These are phyloP conservation scores for Cryphonectria nitschkei DNA, from an alignment of 2,329 filamentous ascomycete species.

Conservation along the genomic window DNA sequence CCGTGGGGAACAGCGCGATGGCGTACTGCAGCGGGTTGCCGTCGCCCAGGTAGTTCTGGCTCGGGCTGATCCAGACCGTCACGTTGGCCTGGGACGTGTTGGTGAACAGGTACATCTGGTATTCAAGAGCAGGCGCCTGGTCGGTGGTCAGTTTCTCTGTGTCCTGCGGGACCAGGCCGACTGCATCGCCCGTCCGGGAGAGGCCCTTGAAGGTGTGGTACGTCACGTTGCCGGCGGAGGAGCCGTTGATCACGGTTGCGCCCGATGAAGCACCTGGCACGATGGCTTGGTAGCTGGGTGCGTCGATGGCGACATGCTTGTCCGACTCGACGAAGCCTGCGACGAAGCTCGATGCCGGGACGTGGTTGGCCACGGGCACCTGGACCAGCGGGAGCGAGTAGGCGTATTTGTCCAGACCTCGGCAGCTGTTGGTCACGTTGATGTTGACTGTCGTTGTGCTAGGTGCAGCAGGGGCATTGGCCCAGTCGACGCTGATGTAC, in stretches of 20 bases:
- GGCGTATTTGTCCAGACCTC: slow-evolving; percentile 47
- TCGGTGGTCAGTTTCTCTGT: slow-evolving; percentile 53
- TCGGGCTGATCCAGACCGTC: slow-evolving; percentile 56
- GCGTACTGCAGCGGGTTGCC: slow-evolving; percentile 54
- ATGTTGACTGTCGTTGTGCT: slow-evolving; percentile 53
- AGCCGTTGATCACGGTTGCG: slow-evolving; percentile 27
- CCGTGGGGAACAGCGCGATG: slow-evolving; percentile 49
- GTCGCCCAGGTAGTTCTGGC: slow-evolving; percentile 57
- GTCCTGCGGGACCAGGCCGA: slow-evolving; percentile 58
- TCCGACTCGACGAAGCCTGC: slow-evolving; percentile 67
- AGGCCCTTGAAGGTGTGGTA: slow-evolving; percentile 59
- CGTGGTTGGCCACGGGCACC: slow-evolving; percentile 57
- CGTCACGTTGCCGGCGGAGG: slow-evolving; percentile 35
- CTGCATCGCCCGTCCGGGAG: slow-evolving; percentile 61
- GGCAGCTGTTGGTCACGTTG: slow-evolving; percentile 54
- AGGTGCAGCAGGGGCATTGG: slow-evolving; percentile 39
- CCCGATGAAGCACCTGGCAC: slow-evolving; percentile 35
- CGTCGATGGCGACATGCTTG: slow-evolving; percentile 58
- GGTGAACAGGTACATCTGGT: slow-evolving; percentile 65
- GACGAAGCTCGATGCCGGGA: slow-evolving; percentile 54
- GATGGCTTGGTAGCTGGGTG: slow-evolving; percentile 53
- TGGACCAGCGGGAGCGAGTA: slow-evolving; percentile 50
- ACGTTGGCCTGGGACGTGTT: slow-evolving; percentile 48
- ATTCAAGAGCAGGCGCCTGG: slow-evolving; percentile 60
- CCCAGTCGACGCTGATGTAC: slow-evolving; percentile 61